Conservation (phyloP, 306 rosid genomes). For the Rosa persica region DNA sequence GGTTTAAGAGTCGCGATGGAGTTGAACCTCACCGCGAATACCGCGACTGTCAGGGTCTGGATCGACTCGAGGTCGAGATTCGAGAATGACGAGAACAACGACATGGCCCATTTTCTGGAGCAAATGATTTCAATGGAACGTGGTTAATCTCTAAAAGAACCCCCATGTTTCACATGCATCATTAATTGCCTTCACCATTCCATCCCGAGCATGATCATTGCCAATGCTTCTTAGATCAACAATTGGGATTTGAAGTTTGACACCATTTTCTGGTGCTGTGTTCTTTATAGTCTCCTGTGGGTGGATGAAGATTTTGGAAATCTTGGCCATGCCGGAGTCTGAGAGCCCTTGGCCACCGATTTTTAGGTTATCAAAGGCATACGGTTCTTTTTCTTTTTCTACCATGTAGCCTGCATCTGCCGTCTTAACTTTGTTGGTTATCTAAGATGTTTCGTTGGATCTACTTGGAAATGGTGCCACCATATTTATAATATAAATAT, state of each 20-base stretch:
- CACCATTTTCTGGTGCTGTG: not conserved
- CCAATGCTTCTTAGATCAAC: constrained; percentile 44
- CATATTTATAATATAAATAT: constrained; percentile 20
- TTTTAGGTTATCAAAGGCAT: constrained; percentile 48
- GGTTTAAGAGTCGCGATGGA: constrained; percentile 93
- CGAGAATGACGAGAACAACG: constrained; percentile 87
- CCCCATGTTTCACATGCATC: constrained; percentile 73
- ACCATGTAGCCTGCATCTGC: constrained; percentile 18
- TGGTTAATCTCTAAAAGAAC: constrained; percentile 72
- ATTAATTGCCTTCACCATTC: constrained; percentile 34
- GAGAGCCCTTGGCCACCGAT: constrained; percentile 67
- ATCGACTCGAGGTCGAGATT: constrained; percentile 92
- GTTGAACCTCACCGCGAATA: constrained; percentile 53
- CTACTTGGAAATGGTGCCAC: constrained; percentile 35
- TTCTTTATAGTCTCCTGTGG: constrained; percentile 30
- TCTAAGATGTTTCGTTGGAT: no score
- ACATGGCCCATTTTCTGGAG: constrained; percentile 86
- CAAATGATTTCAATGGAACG: constrained; percentile 98
- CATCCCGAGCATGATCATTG: constrained; percentile 11
- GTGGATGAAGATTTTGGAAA: constrained; percentile 64
- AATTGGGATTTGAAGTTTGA: constrained; percentile 45
- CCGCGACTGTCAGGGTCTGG: constrained; percentile 94
- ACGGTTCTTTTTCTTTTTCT: constrained; percentile 42
- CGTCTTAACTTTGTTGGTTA: no score
- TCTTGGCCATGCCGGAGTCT: constrained; percentile 48